Conservation (phyloP, 2,329 filamentous ascomycete species). For the Colletotrichum theobromicola region DNA sequence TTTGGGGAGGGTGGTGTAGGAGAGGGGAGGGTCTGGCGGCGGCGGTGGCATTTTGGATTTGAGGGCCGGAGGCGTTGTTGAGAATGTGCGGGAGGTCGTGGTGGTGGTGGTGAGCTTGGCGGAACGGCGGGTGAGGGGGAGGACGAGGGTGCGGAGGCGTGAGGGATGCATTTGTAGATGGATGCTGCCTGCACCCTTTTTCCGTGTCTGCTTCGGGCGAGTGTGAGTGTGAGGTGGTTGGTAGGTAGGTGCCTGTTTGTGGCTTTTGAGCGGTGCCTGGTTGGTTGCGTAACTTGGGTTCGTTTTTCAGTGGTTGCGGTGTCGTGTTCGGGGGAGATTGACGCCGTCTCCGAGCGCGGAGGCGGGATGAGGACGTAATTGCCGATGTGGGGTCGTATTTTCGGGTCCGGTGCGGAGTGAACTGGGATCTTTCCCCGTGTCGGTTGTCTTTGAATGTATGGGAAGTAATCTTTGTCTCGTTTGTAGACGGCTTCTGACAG, state of each 20-base stretch:
- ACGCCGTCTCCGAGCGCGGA: background rate
- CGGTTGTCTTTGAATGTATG: background rate
- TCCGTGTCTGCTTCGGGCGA: background rate
- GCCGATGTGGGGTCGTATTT: background rate
- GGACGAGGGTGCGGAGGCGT: background rate
- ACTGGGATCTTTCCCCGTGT: background rate
- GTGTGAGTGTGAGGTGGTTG: background rate
- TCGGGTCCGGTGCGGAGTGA: background rate
- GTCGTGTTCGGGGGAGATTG: background rate
- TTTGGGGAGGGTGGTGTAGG: constrained; percentile 10
- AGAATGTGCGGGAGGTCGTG: background rate
- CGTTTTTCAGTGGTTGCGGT: background rate
- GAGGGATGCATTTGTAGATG: background rate
- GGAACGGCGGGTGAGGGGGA: background rate
- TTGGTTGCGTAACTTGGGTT: background rate
- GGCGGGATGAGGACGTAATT: background rate
- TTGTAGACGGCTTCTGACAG: background rate
- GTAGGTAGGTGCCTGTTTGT: background rate
- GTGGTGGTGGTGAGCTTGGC: background rate
- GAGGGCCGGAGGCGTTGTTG: background rate
- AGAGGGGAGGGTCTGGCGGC: constrained; percentile 7
- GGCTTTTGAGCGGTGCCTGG: background rate
- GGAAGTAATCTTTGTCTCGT: background rate
- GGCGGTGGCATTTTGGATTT: constrained; percentile 16
- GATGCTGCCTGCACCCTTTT: background rate